These are phyloP conservation scores for Thermochaetoides thermophila DNA, from an alignment of 495 filamentous ascomycete species.

Conservation along the genomic window DNA sequence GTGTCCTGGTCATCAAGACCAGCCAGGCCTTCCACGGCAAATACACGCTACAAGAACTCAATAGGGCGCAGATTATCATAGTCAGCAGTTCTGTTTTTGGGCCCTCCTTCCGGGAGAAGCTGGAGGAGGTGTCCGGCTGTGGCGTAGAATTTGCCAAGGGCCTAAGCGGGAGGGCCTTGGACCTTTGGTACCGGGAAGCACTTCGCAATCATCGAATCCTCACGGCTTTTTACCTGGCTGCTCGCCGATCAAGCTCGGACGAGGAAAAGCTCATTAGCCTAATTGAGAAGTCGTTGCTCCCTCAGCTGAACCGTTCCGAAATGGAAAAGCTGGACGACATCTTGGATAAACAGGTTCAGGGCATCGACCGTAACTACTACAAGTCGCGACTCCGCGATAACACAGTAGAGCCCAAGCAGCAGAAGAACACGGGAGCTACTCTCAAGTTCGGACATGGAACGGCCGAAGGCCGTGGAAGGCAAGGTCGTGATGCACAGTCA, in stretches of 20 bases:
- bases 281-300: constrained; percentile 1
- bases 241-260: background rate
- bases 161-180: constrained; percentile 11
- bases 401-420: background rate
- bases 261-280: too few relatives aligned
- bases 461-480: too few relatives aligned
- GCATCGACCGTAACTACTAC: constrained; percentile 3
- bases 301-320: too few relatives aligned
- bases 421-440: too few relatives aligned
- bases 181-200: constrained; percentile 8
- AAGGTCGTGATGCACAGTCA: too few relatives aligned
- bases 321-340: background rate
- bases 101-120: background rate
- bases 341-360: constrained; percentile 3
- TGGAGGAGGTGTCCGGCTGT: constrained; percentile 1
- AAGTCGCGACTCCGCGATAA: too few relatives aligned
- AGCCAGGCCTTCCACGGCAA: constrained; percentile 11
- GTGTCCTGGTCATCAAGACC: constrained; percentile 30
- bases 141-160: constrained; percentile 4
- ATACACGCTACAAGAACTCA: constrained; percentile 25
- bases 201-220: constrained; percentile 6
- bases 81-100: constrained; percentile 17
- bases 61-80: constrained; percentile 42
- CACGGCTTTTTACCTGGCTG: constrained; percentile 3
- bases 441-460: too few relatives aligned